Conservation (phyloP, 768 basidiomycete genomes). For the Kwoniella bestiolae region DNA sequence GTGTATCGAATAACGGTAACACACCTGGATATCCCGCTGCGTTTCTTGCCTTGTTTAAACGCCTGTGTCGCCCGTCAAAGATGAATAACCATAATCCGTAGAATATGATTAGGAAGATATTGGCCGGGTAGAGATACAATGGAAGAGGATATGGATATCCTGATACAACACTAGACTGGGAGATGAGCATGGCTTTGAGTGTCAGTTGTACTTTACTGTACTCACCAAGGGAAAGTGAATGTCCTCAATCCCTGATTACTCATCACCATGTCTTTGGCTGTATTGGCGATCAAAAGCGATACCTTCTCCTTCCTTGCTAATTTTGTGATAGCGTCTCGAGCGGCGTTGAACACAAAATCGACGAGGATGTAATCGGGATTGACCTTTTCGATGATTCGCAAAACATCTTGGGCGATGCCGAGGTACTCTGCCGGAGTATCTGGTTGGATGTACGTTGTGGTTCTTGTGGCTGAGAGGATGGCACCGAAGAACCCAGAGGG, state of each 20-base stretch:
- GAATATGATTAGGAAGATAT: slow-evolving; percentile 23
- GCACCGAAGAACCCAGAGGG: slow-evolving; percentile 8
- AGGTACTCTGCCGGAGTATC: slow-evolving; percentile 31
- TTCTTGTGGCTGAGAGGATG: background rate
- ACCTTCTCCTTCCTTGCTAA: slow-evolving; percentile 1
- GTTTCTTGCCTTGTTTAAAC: slow-evolving; percentile 24
- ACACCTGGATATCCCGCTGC: slow-evolving; percentile 29
- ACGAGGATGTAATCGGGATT: slow-evolving; percentile 29
- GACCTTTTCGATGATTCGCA: slow-evolving; percentile 8
- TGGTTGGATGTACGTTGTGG: slow-evolving; percentile 10
- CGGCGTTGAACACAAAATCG: slow-evolving; percentile 17
- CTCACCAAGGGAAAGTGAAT: slow-evolving; percentile 31
- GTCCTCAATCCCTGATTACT: slow-evolving; percentile 13
- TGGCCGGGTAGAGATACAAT: slow-evolving; percentile 24
- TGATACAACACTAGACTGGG: too few species aligned
- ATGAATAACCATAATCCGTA: slow-evolving; percentile 8
- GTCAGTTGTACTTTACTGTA: too few species aligned
- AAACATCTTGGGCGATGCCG: slow-evolving; percentile 12
- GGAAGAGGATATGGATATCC: slow-evolving; percentile 32
- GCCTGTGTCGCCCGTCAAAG: slow-evolving; percentile 16
- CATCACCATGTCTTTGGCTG: slow-evolving; percentile 27
- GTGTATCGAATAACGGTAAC: slow-evolving; percentile 13
- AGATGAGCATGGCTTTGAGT: too few species aligned
- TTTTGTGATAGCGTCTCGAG: slow-evolving; percentile 24
- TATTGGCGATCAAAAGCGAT: slow-evolving; percentile 33